These are phyloP conservation scores for Fraxinus xanthoxyloides DNA, from an alignment of 305 asterid genomes.

Conservation along the genomic window DNA sequence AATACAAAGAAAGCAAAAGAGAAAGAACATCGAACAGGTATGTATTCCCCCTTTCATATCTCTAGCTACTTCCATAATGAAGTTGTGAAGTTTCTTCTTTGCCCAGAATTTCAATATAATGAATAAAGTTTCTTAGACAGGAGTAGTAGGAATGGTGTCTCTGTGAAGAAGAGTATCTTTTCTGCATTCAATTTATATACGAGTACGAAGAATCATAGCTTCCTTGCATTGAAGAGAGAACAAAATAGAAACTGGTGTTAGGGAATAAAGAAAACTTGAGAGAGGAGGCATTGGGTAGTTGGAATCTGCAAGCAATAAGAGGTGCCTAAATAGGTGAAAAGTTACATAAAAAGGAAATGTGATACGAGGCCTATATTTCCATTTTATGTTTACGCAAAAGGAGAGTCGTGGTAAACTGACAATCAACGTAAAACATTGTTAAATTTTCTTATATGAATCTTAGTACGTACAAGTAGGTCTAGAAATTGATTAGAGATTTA, in stretches of 20 bases:
- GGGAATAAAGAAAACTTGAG: constrained; percentile 24
- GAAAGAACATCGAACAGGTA: neutral
- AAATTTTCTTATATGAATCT: neutral
- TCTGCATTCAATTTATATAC: constrained; percentile 5
- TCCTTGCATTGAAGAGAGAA: constrained; percentile 2
- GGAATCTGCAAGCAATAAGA: constrained; percentile 21
- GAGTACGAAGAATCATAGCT: constrained; percentile 9
- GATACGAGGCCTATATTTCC: neutral
- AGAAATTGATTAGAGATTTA: neutral
- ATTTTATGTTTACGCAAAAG: neutral
- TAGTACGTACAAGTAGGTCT: neutral
- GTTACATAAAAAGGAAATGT: neutral
- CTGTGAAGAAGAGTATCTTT: constrained; percentile 10
- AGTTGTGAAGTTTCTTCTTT: neutral
- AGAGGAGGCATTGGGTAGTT: constrained; percentile 21
- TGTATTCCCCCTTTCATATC: neutral
- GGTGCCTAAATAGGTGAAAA: constrained; percentile 19
- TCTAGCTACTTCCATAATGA: neutral
- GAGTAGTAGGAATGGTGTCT: neutral
- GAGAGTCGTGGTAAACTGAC: neutral
- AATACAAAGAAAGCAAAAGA: neutral
- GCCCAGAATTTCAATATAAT: neutral
- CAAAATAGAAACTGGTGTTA: neutral
- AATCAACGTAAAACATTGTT: neutral
- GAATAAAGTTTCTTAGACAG: neutral